Percentiles rank a stretch among this genome's conserved stretches.
Evolutionary conservation across 257 asterid species (phyloP).

Genomic region (Solanum paucissectum): DNA sequence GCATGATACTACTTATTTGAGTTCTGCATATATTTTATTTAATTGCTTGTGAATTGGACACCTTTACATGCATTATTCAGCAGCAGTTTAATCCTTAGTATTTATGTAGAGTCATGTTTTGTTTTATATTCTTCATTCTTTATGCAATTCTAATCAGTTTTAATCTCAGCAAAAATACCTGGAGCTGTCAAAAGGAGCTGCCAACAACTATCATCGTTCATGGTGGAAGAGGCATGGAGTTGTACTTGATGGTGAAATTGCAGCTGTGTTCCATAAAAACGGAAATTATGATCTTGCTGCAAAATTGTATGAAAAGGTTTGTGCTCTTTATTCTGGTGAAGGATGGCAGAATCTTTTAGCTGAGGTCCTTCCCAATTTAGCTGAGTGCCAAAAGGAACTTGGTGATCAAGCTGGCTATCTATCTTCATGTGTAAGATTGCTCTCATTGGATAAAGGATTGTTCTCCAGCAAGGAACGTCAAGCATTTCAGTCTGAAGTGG

Average conservation of each 20-base stretch:
- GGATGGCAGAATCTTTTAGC: conserved; percentile 97
- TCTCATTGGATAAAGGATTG: conserved; percentile 80
- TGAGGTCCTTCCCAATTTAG: conserved; percentile 90
- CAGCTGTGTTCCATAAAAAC: conserved; percentile 78
- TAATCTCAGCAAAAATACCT: conserved; percentile 60
- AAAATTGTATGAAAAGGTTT: conserved; percentile 90
- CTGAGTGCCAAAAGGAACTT: conserved; percentile 90
- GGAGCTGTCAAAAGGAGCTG: conserved; percentile 95
- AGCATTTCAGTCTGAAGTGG: conserved; percentile 93
- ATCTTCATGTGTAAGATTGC: conserved; percentile 91
- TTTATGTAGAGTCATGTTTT: background rate
- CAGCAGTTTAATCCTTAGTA: background rate
- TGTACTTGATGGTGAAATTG: conserved; percentile 98
- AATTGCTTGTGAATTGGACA: background rate
- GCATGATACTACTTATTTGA: background rate
- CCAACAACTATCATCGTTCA: conserved; percentile 82
- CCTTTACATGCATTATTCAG: conserved; percentile 5
- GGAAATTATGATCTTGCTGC: conserved; percentile 81
- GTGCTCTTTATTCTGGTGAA: conserved; percentile 98
- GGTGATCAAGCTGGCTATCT: conserved; percentile 96
- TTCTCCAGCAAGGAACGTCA: conserved; percentile 81
- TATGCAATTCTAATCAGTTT: conserved; percentile 1
- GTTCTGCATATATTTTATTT: background rate
- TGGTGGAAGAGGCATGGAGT: conserved; percentile 99
- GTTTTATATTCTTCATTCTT: background rate